Evolutionary conservation across 129 eudicot genomes (phyloP).

Genomic region (Scalesia atractyloides): DNA sequence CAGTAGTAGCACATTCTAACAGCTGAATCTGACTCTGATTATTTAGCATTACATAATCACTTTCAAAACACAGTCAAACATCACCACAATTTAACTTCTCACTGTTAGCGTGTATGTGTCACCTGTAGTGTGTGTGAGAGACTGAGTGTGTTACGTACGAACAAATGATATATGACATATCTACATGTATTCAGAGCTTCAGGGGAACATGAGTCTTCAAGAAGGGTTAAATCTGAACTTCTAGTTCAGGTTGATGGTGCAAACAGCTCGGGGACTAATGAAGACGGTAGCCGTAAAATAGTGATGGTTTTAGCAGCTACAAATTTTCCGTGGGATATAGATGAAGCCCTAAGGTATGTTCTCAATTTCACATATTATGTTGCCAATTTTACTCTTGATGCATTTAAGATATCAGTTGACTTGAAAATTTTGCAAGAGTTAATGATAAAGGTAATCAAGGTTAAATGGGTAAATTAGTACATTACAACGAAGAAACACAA

Average conservation of each 20-base stretch:
- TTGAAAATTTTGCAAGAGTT: neutral
- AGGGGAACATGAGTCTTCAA: slow-evolving; percentile 94
- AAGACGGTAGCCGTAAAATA: slow-evolving; percentile 95
- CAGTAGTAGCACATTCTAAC: neutral
- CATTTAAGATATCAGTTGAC: neutral
- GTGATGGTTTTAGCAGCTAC: slow-evolving; percentile 99
- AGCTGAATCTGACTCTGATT: neutral
- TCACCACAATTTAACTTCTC: neutral
- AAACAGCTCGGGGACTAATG: slow-evolving; percentile 70
- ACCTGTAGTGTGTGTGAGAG: neutral
- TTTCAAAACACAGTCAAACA: slow-evolving; percentile 1
- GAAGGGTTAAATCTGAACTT: slow-evolving; percentile 95
- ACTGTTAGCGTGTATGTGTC: neutral
- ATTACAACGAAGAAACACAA: neutral
- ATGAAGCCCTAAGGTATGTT: slow-evolving; percentile 86
- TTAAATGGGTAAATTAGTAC: neutral
- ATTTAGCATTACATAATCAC: neutral
- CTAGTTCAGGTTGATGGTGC: slow-evolving; percentile 95
- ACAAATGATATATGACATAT: neutral
- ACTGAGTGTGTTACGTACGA: neutral
- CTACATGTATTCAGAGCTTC: slow-evolving; percentile 66
- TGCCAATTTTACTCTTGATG: neutral
- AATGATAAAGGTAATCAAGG: neutral
- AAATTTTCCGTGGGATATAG: slow-evolving; percentile 99
- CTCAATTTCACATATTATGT: neutral